These are phyloP conservation scores for Leccinum longicurvipes DNA, from an alignment of 768 basidiomycete species.

Conservation along the genomic window DNA sequence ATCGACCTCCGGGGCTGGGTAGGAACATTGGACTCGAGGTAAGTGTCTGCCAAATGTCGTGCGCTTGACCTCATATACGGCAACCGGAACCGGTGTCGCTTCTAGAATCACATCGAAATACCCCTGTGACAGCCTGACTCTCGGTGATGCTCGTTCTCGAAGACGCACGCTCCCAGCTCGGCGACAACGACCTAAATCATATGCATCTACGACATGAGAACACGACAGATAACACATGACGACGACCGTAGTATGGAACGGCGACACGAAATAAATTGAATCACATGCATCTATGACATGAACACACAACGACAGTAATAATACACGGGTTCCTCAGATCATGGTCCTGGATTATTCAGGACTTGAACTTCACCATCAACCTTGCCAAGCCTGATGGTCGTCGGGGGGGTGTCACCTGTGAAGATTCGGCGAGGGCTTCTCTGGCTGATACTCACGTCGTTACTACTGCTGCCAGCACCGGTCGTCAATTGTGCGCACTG, in stretches of 20 bases:
- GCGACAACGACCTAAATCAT: no score
- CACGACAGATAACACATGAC: no score
- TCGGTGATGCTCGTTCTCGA: no score
- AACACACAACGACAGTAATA: neutral
- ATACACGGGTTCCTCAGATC: neutral
- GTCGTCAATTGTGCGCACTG: neutral
- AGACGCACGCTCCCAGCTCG: no score
- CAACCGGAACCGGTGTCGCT: neutral
- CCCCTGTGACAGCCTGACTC: no score
- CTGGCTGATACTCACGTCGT: neutral
- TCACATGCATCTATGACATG: neutral
- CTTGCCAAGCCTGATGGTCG: slow-evolving; percentile 1
- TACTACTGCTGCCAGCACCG: neutral
- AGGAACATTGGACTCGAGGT: slow-evolving; percentile 36
- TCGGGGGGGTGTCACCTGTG: neutral
- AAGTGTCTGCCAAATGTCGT: neutral
- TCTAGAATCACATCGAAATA: neutral
- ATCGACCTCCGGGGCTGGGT: slow-evolving; percentile 42
- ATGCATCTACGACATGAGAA: no score
- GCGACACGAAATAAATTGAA: neutral
- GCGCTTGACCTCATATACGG: neutral
- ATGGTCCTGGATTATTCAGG: neutral
- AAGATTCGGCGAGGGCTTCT: slow-evolving; percentile 7
- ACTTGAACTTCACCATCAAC: neutral
- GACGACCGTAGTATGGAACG: no score